phyloP scores from a whole-genome alignment of 1,139 yeast genomes.

The Geotrichum phurueaensis region DNA sequence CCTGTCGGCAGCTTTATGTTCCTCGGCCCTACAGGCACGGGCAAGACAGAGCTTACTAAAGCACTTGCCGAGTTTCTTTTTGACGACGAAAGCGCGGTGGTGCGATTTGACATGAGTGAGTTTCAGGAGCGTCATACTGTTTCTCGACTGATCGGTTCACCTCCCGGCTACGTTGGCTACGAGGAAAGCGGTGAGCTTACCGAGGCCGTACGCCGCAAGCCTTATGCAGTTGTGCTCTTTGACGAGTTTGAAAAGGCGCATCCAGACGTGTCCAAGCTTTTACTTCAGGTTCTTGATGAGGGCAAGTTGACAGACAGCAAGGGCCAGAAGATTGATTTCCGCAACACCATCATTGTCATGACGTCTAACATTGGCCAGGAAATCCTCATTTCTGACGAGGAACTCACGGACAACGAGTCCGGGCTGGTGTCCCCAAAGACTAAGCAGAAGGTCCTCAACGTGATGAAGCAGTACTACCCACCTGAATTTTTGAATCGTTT shows the following conservation, averaged over 20 bases:
- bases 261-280: slow-evolving; percentile 80
- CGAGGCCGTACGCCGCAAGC: slow-evolving; percentile 91
- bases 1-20: slow-evolving; percentile 96
- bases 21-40: slow-evolving; percentile 97
- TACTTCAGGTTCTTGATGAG: slow-evolving; percentile 89
- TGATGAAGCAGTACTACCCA: slow-evolving; percentile 68
- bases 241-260: slow-evolving; percentile 98
- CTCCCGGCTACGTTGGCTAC: slow-evolving; percentile 96
- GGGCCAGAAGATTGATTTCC: slow-evolving; percentile 89
- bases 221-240: slow-evolving; percentile 84
- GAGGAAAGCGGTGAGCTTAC: slow-evolving; percentile 92
- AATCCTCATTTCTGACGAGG: slow-evolving; percentile 61
- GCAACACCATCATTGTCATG: slow-evolving; percentile 93
- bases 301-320: slow-evolving; percentile 92
- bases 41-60: slow-evolving; percentile 92
- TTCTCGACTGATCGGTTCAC: slow-evolving; percentile 89
- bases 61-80: slow-evolving; percentile 86
- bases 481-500: slow-evolving; percentile 93
- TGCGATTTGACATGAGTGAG: slow-evolving; percentile 95
- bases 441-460: slow-evolving; percentile 54
- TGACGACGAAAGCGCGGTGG: slow-evolving; percentile 78
- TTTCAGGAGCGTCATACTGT: slow-evolving; percentile 92
- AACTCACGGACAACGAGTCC: slow-evolving; percentile 41
- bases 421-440: slow-evolving; percentile 46
- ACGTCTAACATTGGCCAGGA: slow-evolving; percentile 97